Conservation (phyloP, 2,329 filamentous ascomycete species). For the Colletotrichum sp. region DNA sequence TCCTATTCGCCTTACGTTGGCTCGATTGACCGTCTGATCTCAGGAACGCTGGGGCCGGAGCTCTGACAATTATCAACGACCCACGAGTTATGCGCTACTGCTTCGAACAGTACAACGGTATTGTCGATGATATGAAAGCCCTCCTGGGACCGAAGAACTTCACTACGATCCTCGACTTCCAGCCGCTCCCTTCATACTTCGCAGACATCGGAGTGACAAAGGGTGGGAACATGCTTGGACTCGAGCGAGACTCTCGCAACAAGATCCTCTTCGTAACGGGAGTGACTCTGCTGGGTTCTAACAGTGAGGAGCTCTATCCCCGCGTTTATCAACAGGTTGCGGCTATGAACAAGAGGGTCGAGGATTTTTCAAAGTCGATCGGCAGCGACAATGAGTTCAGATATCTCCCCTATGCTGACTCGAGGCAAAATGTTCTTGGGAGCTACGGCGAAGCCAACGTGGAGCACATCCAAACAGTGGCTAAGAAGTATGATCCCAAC, state of each 20-base stretch:
- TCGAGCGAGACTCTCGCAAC: background rate
- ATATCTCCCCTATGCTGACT: background rate
- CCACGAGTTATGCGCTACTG: background rate
- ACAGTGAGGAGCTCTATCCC: background rate
- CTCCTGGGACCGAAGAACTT: background rate
- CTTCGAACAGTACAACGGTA: background rate
- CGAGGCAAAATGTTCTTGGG: background rate
- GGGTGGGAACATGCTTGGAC: background rate
- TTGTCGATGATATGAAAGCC: background rate
- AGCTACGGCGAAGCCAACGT: background rate
- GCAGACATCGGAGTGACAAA: background rate
- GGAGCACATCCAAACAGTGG: background rate
- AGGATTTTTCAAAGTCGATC: background rate
- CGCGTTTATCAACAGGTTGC: background rate
- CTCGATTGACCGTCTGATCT: background rate
- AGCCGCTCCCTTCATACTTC: background rate
- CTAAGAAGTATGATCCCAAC: background rate
- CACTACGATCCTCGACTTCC: background rate
- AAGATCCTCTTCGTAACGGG: background rate
- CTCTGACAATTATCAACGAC: background rate
- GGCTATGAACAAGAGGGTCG: background rate
- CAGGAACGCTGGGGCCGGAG: background rate
- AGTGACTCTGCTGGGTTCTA: background rate
- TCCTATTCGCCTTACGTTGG: background rate
- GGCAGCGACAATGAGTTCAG: background rate